phyloP scores from a whole-genome alignment of 2,329 filamentous ascomycete species.

The Thelonectria rubi region DNA sequence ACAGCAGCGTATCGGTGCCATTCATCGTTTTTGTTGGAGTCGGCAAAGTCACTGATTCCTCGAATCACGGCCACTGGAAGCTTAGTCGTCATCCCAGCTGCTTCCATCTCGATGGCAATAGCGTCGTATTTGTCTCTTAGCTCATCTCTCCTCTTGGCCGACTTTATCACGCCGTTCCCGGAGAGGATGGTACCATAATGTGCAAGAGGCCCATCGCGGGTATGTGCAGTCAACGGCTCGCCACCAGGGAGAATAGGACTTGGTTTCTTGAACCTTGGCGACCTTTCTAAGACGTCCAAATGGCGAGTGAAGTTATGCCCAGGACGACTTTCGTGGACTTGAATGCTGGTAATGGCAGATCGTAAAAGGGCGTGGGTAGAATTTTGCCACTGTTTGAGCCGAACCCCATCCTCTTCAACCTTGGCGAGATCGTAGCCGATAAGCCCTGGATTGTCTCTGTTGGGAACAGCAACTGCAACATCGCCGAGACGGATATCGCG shows the following conservation, averaged over 20 bases:
- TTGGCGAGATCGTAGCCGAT: constrained; percentile 13
- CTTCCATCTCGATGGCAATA: constrained; percentile 14
- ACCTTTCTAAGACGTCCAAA: background rate
- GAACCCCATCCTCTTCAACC: constrained; percentile 3
- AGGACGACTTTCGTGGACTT: background rate
- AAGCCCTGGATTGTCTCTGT: constrained; percentile 3
- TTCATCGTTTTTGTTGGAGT: constrained; percentile 10
- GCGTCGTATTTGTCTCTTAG: constrained; percentile 6
- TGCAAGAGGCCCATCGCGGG: background rate
- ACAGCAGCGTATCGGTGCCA: constrained; percentile 11
- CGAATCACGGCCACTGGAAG: constrained; percentile 8
- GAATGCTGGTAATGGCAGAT: constrained; percentile 10
- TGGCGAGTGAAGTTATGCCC: constrained; percentile 4
- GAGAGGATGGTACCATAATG: constrained; percentile 12
- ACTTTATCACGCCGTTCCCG: constrained; percentile 11
- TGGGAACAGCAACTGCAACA: constrained; percentile 7
- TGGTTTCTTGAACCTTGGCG: background rate
- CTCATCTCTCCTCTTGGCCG: background rate
- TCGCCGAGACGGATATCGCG: constrained; percentile 14
- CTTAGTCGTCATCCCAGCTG: constrained; percentile 8
- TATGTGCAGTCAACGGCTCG: background rate
- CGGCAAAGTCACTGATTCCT: constrained; percentile 10
- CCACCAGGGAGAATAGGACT: background rate
- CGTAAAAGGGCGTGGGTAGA: constrained; percentile 8
- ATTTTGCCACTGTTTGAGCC: constrained; percentile 13